Conservation (phyloP, 768 basidiomycete genomes). For the Lepiota subincarnata region DNA sequence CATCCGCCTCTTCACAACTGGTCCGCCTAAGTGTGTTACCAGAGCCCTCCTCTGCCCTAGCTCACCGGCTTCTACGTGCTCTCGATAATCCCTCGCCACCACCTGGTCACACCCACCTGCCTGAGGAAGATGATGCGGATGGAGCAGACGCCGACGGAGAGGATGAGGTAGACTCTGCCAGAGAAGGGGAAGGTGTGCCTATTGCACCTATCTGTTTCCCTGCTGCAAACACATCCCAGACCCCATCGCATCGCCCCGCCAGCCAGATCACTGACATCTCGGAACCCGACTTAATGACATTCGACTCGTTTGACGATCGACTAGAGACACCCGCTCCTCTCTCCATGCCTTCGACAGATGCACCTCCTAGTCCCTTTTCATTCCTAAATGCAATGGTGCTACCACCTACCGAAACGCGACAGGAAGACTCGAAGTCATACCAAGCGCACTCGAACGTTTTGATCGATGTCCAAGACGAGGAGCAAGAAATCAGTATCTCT, state of each 20-base stretch:
- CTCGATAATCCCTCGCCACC: conserved; percentile 74
- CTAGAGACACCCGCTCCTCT: neutral
- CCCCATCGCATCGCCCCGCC: conserved; percentile 9
- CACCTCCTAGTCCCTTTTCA: conserved; percentile 8
- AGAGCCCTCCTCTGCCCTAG: conserved; percentile 70
- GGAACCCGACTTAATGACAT: conserved; percentile 20
- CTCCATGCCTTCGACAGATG: neutral
- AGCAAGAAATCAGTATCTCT: no score
- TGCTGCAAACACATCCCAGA: neutral
- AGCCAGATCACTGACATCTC: neutral
- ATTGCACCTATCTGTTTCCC: conserved; percentile 1
- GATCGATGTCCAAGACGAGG: neutral
- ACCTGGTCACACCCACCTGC: conserved; percentile 25
- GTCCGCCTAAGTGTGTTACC: conserved; percentile 8
- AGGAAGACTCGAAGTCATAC: neutral
- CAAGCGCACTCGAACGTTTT: neutral
- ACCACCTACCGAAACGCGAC: neutral
- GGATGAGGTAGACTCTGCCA: neutral
- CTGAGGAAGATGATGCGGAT: neutral
- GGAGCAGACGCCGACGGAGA: conserved; percentile 1
- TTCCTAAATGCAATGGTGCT: neutral
- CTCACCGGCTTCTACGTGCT: conserved; percentile 61
- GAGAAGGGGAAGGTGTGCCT: neutral
- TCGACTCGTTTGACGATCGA: conserved; percentile 34
- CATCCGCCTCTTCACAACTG: neutral